Evolutionary conservation across 345 rosid species (phyloP), one percentile per base, ranked within the genome.

Genomic region (Noccaea bulbosa): DNA sequence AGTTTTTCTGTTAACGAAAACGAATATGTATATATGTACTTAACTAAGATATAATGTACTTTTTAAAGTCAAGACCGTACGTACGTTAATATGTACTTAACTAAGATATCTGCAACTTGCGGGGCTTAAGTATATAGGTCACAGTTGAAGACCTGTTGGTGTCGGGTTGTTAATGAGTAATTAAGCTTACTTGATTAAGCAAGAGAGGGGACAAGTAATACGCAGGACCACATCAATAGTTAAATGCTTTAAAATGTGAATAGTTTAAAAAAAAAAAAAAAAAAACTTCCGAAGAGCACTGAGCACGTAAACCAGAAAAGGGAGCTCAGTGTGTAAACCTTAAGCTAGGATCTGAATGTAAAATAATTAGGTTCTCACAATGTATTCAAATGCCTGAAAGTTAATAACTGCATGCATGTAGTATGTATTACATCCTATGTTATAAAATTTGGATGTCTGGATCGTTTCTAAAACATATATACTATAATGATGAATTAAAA

Each of bases 111-210:
- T 75, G 50, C 69, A 75, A 75, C 69, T 75, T 67, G 78, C 51
- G 16, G 22, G 69, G 62, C 4, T 64, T 55, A 71, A 62, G 61
- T 52, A 72, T 48, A 50, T 20, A 62, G 38, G 52, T 12, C 53
- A 45, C 43, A 52, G 45, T 22, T 44, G 48, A 52, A 44, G 62
- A 62, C 65, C 47, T 33, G 53, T 73, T 68, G 32, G 59, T 68
- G 20, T 46, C 65, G 64, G 68, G 32, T 27, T 62, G 4, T 62
- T 62, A 45, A 41, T 51, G 57, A 61, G 43, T 47, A 47, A 54
- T 50, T 58, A 69, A 69, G 52, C 65, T n/a, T 67, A 53, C 78
- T 74, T 60, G 69, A 74, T 67, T 60, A 74, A 74, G 78, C 57
- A 60, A 52, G 56, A 52, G 12, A 68, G 69, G 62, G 33, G 69